Conservation (phyloP, 208 protist species). For the Wallacemonas sp. region DNA sequence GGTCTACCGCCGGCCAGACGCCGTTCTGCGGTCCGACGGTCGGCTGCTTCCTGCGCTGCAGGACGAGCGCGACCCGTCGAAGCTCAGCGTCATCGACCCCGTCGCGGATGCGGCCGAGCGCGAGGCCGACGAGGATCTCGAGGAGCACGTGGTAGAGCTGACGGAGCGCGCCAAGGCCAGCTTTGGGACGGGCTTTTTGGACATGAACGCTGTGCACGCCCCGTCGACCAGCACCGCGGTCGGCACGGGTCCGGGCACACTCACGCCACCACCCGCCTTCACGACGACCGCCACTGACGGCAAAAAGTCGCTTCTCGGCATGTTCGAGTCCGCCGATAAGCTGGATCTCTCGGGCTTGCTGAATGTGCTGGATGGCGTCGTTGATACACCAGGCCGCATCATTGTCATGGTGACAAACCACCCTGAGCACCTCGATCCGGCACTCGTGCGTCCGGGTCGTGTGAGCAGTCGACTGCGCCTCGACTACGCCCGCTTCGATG, state of each 20-base stretch:
- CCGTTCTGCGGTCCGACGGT: not conserved
- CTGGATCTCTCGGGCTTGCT: constrained; percentile 87
- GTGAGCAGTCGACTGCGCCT: constrained; percentile 72
- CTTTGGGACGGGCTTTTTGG: not conserved
- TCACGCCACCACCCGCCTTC: too few relatives aligned
- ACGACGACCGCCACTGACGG: not conserved
- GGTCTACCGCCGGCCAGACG: constrained; percentile 24
- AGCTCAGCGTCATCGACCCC: too few relatives aligned
- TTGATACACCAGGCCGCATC: constrained; percentile 86
- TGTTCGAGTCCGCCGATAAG: constrained; percentile 54
- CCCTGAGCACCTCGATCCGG: constrained; percentile 86
- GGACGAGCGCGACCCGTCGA: not conserved
- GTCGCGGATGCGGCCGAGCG: too few relatives aligned
- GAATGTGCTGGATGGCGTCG: constrained; percentile 90
- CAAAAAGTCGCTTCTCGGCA: constrained; percentile 34
- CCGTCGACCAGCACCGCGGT: not conserved
- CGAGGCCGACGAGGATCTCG: constrained; percentile 18
- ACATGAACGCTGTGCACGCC: not conserved
- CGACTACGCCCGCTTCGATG: constrained; percentile 64
- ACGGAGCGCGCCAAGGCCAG: constrained; percentile 5
- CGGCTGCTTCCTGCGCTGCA: not conserved
- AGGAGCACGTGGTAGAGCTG: constrained; percentile 22
- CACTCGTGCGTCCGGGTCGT: constrained; percentile 86
- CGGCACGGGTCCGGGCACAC: not conserved
- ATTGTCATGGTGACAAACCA: constrained; percentile 88